A percentile compares a stretch with the other conserved stretches of the same genome.
phyloP scores from a whole-genome alignment of 176 grass and related monocot genomes.

The Cenchrus fungigraminus region DNA sequence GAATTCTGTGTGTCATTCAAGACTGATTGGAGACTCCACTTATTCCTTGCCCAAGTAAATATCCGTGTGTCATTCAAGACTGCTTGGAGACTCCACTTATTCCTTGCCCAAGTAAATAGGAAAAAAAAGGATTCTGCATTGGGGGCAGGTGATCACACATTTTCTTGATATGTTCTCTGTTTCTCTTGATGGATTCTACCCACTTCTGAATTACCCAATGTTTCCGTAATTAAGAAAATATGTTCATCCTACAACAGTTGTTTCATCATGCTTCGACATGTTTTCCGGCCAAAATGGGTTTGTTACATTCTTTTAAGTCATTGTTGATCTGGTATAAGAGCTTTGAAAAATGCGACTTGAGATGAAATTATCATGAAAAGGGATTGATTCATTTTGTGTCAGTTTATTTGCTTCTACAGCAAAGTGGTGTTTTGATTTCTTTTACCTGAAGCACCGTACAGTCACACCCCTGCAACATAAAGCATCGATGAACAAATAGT shows the following conservation, averaged over 20 bases:
- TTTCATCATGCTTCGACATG: conserved; percentile 2
- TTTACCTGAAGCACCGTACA: not conserved
- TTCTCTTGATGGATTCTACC: conserved; percentile 8
- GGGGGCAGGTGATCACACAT: conserved; percentile 6
- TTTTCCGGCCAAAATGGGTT: conserved; percentile 22
- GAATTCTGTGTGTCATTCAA: not conserved
- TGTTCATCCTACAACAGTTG: not conserved
- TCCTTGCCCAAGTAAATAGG: conserved; percentile 32
- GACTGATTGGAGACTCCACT: conserved; percentile 24
- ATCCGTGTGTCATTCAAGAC: not conserved
- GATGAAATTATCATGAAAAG: not conserved
- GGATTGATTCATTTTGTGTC: conserved; percentile 1
- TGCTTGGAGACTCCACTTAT: conserved; percentile 27
- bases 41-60: conserved; percentile 30
- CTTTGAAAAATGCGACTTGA: conserved; percentile 14
- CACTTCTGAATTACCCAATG: conserved; percentile 14
- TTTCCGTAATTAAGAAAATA: not conserved
- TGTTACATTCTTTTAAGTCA: not conserved
- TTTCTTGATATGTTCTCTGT: conserved; percentile 3
- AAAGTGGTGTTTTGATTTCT: not conserved
- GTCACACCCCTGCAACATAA: not conserved
- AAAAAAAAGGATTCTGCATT: not conserved
- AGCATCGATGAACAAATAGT: not conserved
- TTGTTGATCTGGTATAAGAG: not conserved
- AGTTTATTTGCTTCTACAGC: conserved; percentile 4